These are phyloP conservation scores for Clavispora asparagi DNA, from an alignment of 805 yeast species.

Conservation along the genomic window DNA sequence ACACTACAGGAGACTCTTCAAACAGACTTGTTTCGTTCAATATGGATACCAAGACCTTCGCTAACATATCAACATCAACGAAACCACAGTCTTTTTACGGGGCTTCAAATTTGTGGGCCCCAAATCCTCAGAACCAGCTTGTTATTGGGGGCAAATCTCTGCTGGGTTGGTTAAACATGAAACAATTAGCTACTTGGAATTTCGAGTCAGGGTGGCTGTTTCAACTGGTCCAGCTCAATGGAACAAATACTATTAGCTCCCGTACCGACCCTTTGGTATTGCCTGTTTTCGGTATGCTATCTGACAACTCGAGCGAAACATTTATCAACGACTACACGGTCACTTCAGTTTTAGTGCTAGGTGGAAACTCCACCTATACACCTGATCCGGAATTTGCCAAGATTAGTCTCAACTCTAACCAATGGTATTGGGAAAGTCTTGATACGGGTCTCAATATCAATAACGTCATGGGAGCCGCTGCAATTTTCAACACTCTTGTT, in stretches of 20 bases:
- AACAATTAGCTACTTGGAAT: constrained; percentile 71
- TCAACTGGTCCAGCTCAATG: constrained; percentile 19
- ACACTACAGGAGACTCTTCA: constrained; percentile 22
- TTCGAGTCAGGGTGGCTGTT: constrained; percentile 65
- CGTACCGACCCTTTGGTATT: constrained; percentile 49
- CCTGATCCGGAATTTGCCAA: constrained; percentile 39
- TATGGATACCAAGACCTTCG: constrained; percentile 24
- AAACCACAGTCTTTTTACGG: constrained; percentile 55
- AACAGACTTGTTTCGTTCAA: constrained; percentile 43
- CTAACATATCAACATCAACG: constrained; percentile 43
- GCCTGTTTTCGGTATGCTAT: constrained; percentile 42
- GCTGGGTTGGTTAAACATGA: constrained; percentile 66
- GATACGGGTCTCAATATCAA: constrained; percentile 12
- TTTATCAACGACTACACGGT: constrained; percentile 31
- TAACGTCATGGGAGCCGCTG: constrained; percentile 45
- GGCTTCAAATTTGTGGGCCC: constrained; percentile 41
- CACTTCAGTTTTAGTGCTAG: constrained; percentile 47
- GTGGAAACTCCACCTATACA: constrained; percentile 46
- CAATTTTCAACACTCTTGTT: constrained; percentile 46
- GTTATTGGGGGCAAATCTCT: constrained; percentile 63
- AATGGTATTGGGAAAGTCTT: constrained; percentile 36
- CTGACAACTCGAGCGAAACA: constrained; percentile 19
- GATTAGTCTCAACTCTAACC: constrained; percentile 27
- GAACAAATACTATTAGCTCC: constrained; percentile 38
- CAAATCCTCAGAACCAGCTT: constrained; percentile 42